A percentile compares a stretch with the other conserved stretches of the same genome.
Conservation (phyloP, 2,329 filamentous ascomycete genomes). For the Akanthomyces dipterigenus region DNA sequence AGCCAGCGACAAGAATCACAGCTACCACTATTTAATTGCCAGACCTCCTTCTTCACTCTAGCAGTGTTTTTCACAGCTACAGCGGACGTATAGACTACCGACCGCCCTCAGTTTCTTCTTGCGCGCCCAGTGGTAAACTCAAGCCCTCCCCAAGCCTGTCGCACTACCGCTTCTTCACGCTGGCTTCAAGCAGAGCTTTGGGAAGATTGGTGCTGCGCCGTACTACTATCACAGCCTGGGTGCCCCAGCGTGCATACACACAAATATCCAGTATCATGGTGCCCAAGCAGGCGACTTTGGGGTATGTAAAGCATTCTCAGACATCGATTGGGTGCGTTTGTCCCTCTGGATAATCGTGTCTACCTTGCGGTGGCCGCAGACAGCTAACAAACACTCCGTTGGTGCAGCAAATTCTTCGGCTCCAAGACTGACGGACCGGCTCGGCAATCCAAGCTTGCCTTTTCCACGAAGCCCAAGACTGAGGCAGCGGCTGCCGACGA, state of each 20-base stretch:
- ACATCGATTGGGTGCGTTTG: constrained; percentile 63
- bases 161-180: neutral
- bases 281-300: constrained; percentile 73
- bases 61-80: too few relatives aligned
- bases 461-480: constrained; percentile 52
- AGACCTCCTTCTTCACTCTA: neutral
- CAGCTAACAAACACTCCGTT: neutral
- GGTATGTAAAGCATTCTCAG: constrained; percentile 76
- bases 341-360: neutral
- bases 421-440: constrained; percentile 47
- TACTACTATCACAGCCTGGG: neutral
- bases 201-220: constrained; percentile 8
- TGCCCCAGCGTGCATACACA: neutral
- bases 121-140: neutral
- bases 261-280: constrained; percentile 29
- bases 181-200: constrained; percentile 5
- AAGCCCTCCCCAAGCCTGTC: neutral
- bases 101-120: neutral
- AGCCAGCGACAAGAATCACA: neutral
- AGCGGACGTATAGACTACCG: too few relatives aligned
- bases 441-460: constrained; percentile 74
- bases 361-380: neutral
- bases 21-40: neutral
- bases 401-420: constrained; percentile 75
- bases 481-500: constrained; percentile 23